Base-by-base conservation (phyloP, 805 yeast species). In the Cyberlindnera sargentensis region DNA sequence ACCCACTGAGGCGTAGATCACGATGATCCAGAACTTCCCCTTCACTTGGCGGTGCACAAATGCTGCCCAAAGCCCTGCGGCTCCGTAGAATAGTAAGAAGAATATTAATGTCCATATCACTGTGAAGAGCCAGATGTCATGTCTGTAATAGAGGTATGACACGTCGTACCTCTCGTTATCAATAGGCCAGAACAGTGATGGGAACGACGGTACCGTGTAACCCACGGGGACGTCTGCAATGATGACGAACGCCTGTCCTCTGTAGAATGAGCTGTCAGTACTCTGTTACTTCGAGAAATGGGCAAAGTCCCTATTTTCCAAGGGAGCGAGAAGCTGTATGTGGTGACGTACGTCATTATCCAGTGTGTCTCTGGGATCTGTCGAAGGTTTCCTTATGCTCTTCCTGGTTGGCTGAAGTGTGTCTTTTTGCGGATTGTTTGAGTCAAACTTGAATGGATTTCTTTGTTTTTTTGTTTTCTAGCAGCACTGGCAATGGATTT, bases 81-180 rank as follows among this genome's bases (percentile, higher is more conserved):
- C 66, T 1, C 70, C 57, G 60, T 88, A 87, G 46, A 85, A 73
- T 2, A 72, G 78, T 1, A 70, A 68, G 59, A 77, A 82, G 50
- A 86, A 65, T 7, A 89, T 80, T 38, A 91, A 53, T 10, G 84
- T 73, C 98, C 99, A 91, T 52, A 66, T 73, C 8, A 87, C 69
- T 0, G 96, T 86, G 69, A 86, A 91, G 50, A 63, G 65, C 93
- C 95, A 90, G 11, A 91, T 77, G 54, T 88, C 96, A 15, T 59
- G 50, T 2, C 80, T 65, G 53, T 78, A 76, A 64, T 86, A 91
- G 4, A 91, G 73, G 50, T 73, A 78, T 31, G 88, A 72, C 5
- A 71, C 55, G 3, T 57, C 45, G 45, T 60, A 66, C 33, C 49
- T 55, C 2, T 66, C 61, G 31, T 64, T 56, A 9, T 64, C 60